phyloP scores from a whole-genome alignment of 805 yeast genomes.

The Ogataea wickerhamii region DNA sequence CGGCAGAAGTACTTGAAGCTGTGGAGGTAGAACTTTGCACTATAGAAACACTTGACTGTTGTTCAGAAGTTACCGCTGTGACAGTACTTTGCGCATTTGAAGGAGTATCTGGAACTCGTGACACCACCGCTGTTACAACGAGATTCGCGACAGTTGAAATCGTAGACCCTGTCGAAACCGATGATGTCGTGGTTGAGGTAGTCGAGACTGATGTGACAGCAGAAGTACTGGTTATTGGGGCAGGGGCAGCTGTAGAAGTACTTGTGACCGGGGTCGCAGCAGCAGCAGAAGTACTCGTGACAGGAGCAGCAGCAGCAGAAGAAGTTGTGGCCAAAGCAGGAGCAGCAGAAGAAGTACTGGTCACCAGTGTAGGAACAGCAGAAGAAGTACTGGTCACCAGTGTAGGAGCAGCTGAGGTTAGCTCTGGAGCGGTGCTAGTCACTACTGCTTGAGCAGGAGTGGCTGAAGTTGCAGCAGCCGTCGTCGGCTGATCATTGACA shows the following conservation, averaged over 20 bases:
- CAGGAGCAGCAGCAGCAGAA: constrained; percentile 17
- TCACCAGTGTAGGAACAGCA: constrained; percentile 18
- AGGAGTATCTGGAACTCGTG: not conserved
- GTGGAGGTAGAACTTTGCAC: constrained; percentile 7
- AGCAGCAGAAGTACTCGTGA: constrained; percentile 17
- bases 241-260: constrained; percentile 13
- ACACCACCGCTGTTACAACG: constrained; percentile 3
- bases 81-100: constrained; percentile 12
- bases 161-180: constrained; percentile 3
- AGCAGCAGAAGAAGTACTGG: constrained; percentile 17
- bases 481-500: constrained; percentile 4
- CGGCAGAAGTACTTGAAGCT: constrained; percentile 31
- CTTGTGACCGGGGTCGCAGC: constrained; percentile 19
- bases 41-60: constrained; percentile 12
- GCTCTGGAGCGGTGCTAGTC: constrained; percentile 7
- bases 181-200: constrained; percentile 1
- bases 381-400: constrained; percentile 15
- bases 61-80: constrained; percentile 12
- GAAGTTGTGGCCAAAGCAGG: constrained; percentile 18
- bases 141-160: constrained; percentile 4
- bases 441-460: constrained; percentile 6
- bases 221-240: constrained; percentile 11
- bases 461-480: constrained; percentile 8
- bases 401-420: constrained; percentile 15
- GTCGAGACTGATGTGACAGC: constrained; percentile 13